A percentile compares a stretch with the other conserved stretches of the same genome.
Evolutionary conservation across 2,329 filamentous ascomycete genomes (phyloP).

Genomic region (Fusarium torulosum): DNA sequence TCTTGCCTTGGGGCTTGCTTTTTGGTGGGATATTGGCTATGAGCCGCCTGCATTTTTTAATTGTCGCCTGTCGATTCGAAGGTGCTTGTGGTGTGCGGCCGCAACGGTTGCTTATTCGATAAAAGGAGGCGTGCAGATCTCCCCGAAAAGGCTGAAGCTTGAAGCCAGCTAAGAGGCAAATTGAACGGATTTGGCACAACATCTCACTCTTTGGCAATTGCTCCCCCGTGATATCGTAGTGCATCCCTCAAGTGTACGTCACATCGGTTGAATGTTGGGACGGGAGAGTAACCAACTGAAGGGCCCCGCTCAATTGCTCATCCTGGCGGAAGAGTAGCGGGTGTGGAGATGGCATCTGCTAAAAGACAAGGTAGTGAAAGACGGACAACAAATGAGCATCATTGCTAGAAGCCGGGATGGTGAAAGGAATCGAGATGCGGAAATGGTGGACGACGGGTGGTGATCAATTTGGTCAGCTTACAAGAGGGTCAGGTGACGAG

Average conservation of each 20-base stretch:
- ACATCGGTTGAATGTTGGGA: slow-evolving; percentile 26
- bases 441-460: slow-evolving; percentile 1
- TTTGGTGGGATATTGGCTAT: slow-evolving; percentile 7
- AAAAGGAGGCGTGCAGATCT: slow-evolving; percentile 11
- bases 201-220: slow-evolving; percentile 6
- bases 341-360: slow-evolving; percentile 22
- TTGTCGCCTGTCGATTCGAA: slow-evolving; percentile 2
- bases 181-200: slow-evolving; percentile 11
- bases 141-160: slow-evolving; percentile 20
- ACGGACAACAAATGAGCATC: slow-evolving; percentile 19
- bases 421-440: slow-evolving; percentile 28
- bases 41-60: slow-evolving; percentile 6
- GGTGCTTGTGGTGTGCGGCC: slow-evolving; percentile 9
- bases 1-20: slow-evolving; percentile 14
- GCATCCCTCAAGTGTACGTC: slow-evolving; percentile 17
- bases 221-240: slow-evolving; percentile 5
- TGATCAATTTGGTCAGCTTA: slow-evolving; percentile 17
- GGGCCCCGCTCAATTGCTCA: slow-evolving; percentile 14
- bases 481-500: slow-evolving; percentile 18
- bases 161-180: slow-evolving; percentile 4
- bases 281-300: slow-evolving; percentile 34
- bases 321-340: neutral
- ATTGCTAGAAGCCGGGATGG: slow-evolving; percentile 5
- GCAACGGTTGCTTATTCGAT: slow-evolving; percentile 24
- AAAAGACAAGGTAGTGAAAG: slow-evolving; percentile 7